Base-by-base conservation (phyloP, 176 grass and related monocot species). In the Lolium multiflorum region DNA sequence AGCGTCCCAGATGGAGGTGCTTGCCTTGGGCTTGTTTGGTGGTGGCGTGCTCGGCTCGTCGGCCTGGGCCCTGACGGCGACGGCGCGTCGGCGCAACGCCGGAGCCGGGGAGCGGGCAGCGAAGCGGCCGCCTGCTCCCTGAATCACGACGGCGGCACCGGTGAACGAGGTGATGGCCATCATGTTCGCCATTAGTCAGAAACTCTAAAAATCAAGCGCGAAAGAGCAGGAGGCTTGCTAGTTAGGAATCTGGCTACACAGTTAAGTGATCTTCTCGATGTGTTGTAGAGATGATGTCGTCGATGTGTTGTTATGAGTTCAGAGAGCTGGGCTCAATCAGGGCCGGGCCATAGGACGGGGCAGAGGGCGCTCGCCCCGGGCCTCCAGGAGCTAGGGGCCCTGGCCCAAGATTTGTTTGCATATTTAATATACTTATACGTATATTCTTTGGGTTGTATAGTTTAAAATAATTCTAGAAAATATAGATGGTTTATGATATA, bases 1-100 rank as follows among this genome's bases (percentile, higher is more conserved):
- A 37, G 84, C 81, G 82, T 94, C 85, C 59, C 71, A 86, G 8
- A 89, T 69, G 1, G 73, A 83, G 4, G 83, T 71, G 50, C 37
- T 54, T 14, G 74, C 49, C 69, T 72, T 72, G 41, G 66, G 17
- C 17, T 70, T 70, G 35, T 72, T 72, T 21, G 69, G 20, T 3
- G 68, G 18, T 21, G 38, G 18, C 41, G 39, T 0, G 17, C 66
- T 43, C 4, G 17, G 67, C 35, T 38, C 31, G 35, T 69, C 8
- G 3, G 37, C 38, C 37, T 43, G 67, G 9, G 67, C 35, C 8
- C 67, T 70, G 16, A n/a, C 37, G 17, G 41, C 1, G 67, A 70
- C 1, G 17, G 37, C 9, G 67, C 9, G 67, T 11, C 3, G 37
- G 67, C 67, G 37, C 17, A 70, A 35, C 35, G 35, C 11, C 12